Evolutionary conservation across 352 stramenopile genomes (phyloP).

Genomic region (Phytophthora pisi): DNA sequence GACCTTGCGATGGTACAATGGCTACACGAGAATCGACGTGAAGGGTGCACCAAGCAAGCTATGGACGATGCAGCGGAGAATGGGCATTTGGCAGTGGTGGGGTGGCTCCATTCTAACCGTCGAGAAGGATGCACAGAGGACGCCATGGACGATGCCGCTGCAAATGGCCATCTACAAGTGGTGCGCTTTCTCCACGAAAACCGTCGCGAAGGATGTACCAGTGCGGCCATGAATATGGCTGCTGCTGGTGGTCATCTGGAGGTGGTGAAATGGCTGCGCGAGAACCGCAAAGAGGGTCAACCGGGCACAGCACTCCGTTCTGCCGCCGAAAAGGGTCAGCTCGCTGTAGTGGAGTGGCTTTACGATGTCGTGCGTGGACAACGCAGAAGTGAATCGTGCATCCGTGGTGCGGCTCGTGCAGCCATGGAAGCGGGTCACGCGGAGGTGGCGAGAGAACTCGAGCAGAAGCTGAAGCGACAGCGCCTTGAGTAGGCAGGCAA

Average conservation of each 20-base stretch:
- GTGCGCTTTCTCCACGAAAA: constrained; percentile 25
- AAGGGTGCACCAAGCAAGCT: constrained; percentile 19
- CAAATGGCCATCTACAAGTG: constrained; percentile 16
- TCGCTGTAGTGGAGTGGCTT: constrained; percentile 16
- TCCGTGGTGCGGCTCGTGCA: constrained; percentile 14
- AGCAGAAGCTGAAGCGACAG: constrained; percentile 26
- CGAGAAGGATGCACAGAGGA: constrained; percentile 22
- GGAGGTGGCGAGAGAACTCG: constrained; percentile 14
- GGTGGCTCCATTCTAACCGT: constrained; percentile 25
- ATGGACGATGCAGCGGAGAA: constrained; percentile 25
- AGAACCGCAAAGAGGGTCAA: constrained; percentile 23
- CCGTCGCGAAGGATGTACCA: constrained; percentile 25
- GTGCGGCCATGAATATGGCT: constrained; percentile 17
- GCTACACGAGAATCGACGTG: constrained; percentile 17
- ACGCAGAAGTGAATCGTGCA: constrained; percentile 20
- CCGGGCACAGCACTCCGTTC: constrained; percentile 7
- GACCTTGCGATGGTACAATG: constrained; percentile 17
- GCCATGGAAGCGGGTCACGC: constrained; percentile 17
- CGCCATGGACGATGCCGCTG: constrained; percentile 27
- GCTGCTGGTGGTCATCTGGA: constrained; percentile 18
- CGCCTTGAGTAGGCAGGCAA: constrained; percentile 16
- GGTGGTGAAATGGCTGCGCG: constrained; percentile 13
- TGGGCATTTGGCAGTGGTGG: constrained; percentile 20
- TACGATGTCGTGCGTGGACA: constrained; percentile 15
- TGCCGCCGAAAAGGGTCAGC: constrained; percentile 18